Evolutionary conservation across 768 basidiomycete species (phyloP), one percentile per base, ranked within the genome.

Genomic region (Boletus pseudopeckii): DNA sequence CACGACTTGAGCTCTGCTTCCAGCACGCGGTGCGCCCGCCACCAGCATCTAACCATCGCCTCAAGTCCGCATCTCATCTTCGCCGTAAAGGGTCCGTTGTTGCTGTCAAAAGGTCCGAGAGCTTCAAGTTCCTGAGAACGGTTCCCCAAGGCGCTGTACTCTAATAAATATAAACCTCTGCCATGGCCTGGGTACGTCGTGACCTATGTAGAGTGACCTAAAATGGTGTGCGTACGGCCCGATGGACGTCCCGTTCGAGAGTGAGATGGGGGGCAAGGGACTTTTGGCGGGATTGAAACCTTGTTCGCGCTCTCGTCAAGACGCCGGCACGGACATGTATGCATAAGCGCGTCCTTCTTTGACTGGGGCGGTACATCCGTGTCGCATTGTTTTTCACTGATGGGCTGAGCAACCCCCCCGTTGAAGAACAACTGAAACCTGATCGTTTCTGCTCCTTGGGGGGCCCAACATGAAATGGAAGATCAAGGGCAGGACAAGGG

Each of bases 51-150:
- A 40, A 38, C 18, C 20, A 46, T 49, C 42, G 18, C 43, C 30
- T 30, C 50, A 53, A 43, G 43, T 54, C 44, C 52, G 33, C 38
- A 46, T 45, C 32, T 44, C 46, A 48, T 50, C 46, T 55, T 53
- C 43, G 26, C 61, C 47, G 51, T 49, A 56, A 41, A 52, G 53
- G 52, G 4, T 10, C 60, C 63, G 48, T 14, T 42, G 6, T 11
- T 14, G 13, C 13, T 24, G 37, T 5, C 48, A 64, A 52, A 63
- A 48, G 26, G 24, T 33, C 54, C 55, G 60, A 42, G 38, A 48
- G 33, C 36, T 45, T 37, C 34, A 20, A 15, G 18, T 45, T 36
- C 20, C 47, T 26, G 30, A n/a, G 37, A 44, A 34, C 28, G 47
- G 22, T 17, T 33, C 14, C 4, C n/a, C 44, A n/a, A 32, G 33